Evolutionary conservation across 2,329 filamentous ascomycete species (phyloP).

Genomic region (Teratosphaeriaceae sp.): DNA sequence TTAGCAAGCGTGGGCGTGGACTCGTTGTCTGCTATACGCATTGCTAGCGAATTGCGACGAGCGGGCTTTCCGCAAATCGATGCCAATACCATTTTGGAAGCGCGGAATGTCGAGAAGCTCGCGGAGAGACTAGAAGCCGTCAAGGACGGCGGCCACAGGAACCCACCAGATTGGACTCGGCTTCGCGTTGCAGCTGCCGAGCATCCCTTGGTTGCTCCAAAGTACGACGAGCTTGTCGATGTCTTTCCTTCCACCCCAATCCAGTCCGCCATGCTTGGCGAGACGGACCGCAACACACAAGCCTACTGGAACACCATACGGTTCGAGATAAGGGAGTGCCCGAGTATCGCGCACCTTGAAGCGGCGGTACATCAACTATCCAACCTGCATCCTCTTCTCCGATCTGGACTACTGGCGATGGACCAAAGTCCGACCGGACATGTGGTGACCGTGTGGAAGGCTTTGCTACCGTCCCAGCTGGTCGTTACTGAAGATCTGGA

Average conservation of each 20-base stretch:
- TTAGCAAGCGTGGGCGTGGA: conserved; percentile 57
- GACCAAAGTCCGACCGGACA: conserved; percentile 35
- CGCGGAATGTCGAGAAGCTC: conserved; percentile 39
- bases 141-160: no score
- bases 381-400: conserved; percentile 57
- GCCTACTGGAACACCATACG: conserved; percentile 76
- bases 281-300: conserved; percentile 54
- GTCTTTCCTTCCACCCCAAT: conserved; percentile 61
- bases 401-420: conserved; percentile 60
- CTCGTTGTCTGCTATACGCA: conserved; percentile 55
- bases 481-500: no score
- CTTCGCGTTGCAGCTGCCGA: neutral
- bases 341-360: conserved; percentile 10
- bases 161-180: neutral
- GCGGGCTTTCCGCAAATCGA: conserved; percentile 47
- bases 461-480: conserved; percentile 29
- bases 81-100: conserved; percentile 56
- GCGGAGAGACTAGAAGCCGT: no score
- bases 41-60: conserved; percentile 58
- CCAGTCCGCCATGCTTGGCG: conserved; percentile 73
- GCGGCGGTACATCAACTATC: conserved; percentile 46
- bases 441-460: no score
- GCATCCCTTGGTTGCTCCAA: neutral
- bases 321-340: conserved; percentile 45
- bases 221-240: conserved; percentile 22